These are phyloP conservation scores for Colletotrichum euphorbiae DNA, from an alignment of 2,329 filamentous ascomycete genomes.

Conservation along the genomic window DNA sequence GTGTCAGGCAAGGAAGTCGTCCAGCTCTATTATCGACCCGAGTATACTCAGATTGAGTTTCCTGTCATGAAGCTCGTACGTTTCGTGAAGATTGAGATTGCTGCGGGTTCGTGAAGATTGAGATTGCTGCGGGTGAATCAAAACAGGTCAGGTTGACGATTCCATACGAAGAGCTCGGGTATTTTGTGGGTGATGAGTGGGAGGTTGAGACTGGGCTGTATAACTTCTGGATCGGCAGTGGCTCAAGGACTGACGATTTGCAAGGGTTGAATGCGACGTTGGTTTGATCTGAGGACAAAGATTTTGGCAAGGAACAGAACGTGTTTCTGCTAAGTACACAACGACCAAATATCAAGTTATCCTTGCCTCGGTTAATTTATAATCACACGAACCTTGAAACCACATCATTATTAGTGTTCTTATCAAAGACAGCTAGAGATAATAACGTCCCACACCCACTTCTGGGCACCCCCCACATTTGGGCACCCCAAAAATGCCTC, in stretches of 20 bases:
- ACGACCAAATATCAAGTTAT: too few relatives aligned
- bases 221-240: conserved; percentile 48
- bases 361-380: too few relatives aligned
- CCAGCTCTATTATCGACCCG: conserved; percentile 55
- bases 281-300: background rate
- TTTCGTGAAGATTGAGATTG: conserved; percentile 58
- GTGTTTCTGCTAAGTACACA: too few relatives aligned
- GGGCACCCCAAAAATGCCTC: too few relatives aligned
- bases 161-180: conserved; percentile 45
- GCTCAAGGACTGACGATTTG: conserved; percentile 42
- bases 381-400: too few relatives aligned
- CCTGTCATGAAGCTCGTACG: conserved; percentile 61
- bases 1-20: conserved; percentile 49
- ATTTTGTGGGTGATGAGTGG: conserved; percentile 45
- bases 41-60: conserved; percentile 52
- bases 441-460: too few relatives aligned
- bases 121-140: conserved; percentile 53
- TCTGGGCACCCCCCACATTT: too few relatives aligned
- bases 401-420: background rate
- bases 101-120: conserved; percentile 58
- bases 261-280: conserved; percentile 15
- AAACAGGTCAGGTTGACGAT: conserved; percentile 50
- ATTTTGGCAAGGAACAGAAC: too few relatives aligned
- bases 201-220: conserved; percentile 44
- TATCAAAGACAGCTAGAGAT: background rate